Base-by-base conservation (phyloP, 352 stramenopile genomes). In the Blastocystis sp. region DNA sequence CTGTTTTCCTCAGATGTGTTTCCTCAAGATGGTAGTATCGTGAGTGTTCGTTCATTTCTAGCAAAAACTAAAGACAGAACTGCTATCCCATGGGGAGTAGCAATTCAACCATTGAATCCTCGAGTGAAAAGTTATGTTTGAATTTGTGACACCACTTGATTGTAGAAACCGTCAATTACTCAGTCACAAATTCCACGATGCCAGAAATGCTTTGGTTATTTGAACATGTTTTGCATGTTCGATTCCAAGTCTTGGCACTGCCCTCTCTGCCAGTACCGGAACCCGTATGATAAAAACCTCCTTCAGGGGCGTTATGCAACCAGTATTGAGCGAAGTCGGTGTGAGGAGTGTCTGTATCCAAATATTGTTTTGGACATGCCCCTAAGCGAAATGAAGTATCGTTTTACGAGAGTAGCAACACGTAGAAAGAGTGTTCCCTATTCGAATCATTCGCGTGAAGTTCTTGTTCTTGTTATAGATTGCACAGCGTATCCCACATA, bases 161-260 rank as follows among this genome's bases (percentile, higher is more conserved):
- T 45, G 13, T 84, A 84, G 73, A 69, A 18, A 45, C 9, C 73
- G 1, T 53, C 53, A 2, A 84, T 84, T 45, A 66, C 50, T 18
- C 73, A 84, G 39, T 29, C 20, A 8, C 43, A 84, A 3, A 47
- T 84, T 47, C 73, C 73, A 7, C 73, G 73, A 13, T 84, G 73
- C 41, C 73, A 84, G 29, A 66, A 84, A 13, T 84, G 73, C 47
- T 84, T 66, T 18, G 73, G 73, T 3, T 84, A 84, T 68, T 69
- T 84, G 73, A 84, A 84, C 47, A 64, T 84, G 73, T 64, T 66
- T 45, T 84, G 73, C 53, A 63, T 84, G 53, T 84, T 63, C 20
- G 73, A 84, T 50, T 84, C 73, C 0, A 84, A 64, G n/a, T 29
- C n/a, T 13, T 84, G 73, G 73, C 54, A 68, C 20, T 84, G 73